These are phyloP conservation scores for Physaria fendleri DNA, from an alignment of 345 rosid species.

Conservation along the genomic window DNA sequence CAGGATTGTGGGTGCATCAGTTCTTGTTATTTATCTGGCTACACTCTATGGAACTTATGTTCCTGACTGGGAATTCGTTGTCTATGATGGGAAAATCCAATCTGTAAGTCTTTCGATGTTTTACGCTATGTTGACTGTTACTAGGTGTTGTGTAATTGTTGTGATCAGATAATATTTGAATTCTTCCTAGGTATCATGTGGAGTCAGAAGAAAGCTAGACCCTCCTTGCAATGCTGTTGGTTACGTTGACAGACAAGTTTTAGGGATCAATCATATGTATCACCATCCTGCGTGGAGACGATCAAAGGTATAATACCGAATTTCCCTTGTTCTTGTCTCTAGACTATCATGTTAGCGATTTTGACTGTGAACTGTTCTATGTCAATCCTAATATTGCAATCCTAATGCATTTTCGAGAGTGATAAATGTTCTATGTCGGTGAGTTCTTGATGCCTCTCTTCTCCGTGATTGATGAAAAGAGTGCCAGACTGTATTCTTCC, in stretches of 20 bases:
- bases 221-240: constrained; percentile 93
- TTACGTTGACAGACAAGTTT: constrained; percentile 59
- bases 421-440: too few species aligned
- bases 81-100: constrained; percentile 47
- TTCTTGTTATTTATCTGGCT: constrained; percentile 50
- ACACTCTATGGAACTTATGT: constrained; percentile 55
- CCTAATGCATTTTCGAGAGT: background rate
- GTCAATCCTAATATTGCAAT: too few species aligned
- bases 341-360: background rate
- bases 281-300: constrained; percentile 87
- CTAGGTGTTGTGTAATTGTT: background rate
- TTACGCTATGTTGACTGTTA: background rate
- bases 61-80: constrained; percentile 76
- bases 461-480: background rate
- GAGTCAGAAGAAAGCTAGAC: constrained; percentile 64
- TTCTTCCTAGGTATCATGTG: constrained; percentile 57
- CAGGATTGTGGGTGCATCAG: constrained; percentile 63
- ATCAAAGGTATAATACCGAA: constrained; percentile 44
- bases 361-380: background rate
- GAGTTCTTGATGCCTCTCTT: constrained; percentile 9
- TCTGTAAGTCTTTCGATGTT: constrained; percentile 35
- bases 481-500: background rate
- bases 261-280: constrained; percentile 75
- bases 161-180: background rate
- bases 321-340: background rate